Conservation (phyloP, 2,329 filamentous ascomycete genomes). For the Claviceps fusiformis region DNA sequence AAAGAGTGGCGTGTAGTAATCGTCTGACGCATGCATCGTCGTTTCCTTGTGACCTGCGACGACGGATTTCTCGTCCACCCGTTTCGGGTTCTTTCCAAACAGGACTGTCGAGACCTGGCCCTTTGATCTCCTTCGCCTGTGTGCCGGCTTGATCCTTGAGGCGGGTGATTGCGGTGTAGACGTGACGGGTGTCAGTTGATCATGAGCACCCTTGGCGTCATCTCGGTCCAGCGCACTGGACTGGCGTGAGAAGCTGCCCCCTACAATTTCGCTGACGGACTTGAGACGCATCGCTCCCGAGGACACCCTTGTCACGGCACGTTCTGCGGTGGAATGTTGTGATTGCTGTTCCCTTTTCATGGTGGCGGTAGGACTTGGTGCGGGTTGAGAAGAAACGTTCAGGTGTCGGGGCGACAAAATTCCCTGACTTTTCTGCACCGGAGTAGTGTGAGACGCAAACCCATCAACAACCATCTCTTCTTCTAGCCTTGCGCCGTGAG, state of each 20-base stretch:
- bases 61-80: constrained; percentile 32
- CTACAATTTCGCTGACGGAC: constrained; percentile 59
- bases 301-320: constrained; percentile 56
- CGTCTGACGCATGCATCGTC: constrained; percentile 34
- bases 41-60: constrained; percentile 27
- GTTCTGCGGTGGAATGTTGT: constrained; percentile 19
- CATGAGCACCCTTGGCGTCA: constrained; percentile 16
- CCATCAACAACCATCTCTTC: constrained; percentile 23
- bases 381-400: constrained; percentile 2
- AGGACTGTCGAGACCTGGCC: constrained; percentile 62
- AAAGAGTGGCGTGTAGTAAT: constrained; percentile 52
- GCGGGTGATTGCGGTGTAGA: constrained; percentile 30
- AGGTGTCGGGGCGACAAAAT: not conserved
- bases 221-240: constrained; percentile 21
- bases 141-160: constrained; percentile 18
- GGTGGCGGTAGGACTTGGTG: constrained; percentile 7
- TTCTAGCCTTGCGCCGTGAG: constrained; percentile 20
- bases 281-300: constrained; percentile 59
- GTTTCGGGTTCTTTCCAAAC: constrained; percentile 54
- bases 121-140: constrained; percentile 44
- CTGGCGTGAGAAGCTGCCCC: constrained; percentile 34
- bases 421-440: constrained; percentile 7
- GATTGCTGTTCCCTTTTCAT: constrained; percentile 3
- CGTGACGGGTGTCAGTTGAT: constrained; percentile 27
- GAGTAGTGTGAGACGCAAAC: constrained; percentile 11